phyloP scores from a whole-genome alignment of 805 yeast species.

The Metschnikowia shivogae region DNA sequence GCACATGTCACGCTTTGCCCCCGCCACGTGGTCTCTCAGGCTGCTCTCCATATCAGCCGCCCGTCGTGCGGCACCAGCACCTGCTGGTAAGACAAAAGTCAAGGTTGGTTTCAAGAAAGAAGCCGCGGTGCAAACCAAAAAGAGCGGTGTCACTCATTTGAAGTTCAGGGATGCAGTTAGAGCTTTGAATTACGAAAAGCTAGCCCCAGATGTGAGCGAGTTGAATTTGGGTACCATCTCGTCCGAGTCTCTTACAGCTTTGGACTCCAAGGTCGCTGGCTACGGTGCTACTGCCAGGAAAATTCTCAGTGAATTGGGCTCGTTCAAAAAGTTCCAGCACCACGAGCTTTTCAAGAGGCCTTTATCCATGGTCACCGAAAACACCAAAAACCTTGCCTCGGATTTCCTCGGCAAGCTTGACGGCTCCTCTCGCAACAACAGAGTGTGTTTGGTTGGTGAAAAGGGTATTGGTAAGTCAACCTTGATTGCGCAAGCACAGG shows the following conservation, averaged over 20 bases:
- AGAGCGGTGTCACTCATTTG: slow-evolving; percentile 42
- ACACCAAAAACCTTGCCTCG: slow-evolving; percentile 39
- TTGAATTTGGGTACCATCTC: slow-evolving; percentile 13
- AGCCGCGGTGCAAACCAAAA: slow-evolving; percentile 24
- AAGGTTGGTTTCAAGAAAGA: slow-evolving; percentile 22
- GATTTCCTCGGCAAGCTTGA: slow-evolving; percentile 36
- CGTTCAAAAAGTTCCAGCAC: slow-evolving; percentile 65
- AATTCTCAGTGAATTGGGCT: slow-evolving; percentile 50
- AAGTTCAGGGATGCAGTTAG: slow-evolving; percentile 36
- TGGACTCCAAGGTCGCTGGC: slow-evolving; percentile 19
- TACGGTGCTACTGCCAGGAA: slow-evolving; percentile 42
- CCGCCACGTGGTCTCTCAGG: slow-evolving; percentile 5
- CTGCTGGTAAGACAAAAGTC: slow-evolving; percentile 21
- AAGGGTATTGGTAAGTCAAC: slow-evolving; percentile 80
- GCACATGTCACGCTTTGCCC: slow-evolving; percentile 3
- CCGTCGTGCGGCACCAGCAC: slow-evolving; percentile 14
- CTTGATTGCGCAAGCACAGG: slow-evolving; percentile 63
- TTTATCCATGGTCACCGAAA: slow-evolving; percentile 51
- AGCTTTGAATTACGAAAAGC: slow-evolving; percentile 30
- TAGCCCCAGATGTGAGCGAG: slow-evolving; percentile 20
- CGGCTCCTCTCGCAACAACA: slow-evolving; percentile 35
- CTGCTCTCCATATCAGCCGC: slow-evolving; percentile 11
- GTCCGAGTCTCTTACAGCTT: slow-evolving; percentile 10
- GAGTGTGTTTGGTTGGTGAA: slow-evolving; percentile 60
- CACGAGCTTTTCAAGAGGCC: slow-evolving; percentile 59